Conservation (phyloP, 73 alveolate species). For the Tetrahymena borealis region DNA sequence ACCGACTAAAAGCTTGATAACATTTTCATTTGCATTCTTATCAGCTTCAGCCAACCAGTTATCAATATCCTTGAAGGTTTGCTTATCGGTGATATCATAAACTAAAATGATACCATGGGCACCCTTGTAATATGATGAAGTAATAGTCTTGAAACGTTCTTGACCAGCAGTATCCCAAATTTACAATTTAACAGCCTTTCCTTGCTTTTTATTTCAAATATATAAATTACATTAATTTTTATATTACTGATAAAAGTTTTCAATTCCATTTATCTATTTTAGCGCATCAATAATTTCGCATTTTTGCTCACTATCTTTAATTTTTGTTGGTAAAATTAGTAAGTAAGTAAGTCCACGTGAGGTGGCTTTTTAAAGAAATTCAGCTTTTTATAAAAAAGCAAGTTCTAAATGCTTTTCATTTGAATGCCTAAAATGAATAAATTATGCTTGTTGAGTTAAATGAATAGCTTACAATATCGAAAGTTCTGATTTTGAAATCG, state of each 20-base stretch:
- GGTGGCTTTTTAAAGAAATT: neutral
- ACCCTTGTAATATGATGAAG: slow-evolving; percentile 72
- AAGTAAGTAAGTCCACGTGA: neutral
- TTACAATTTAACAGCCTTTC: slow-evolving; percentile 45
- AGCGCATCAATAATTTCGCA: neutral
- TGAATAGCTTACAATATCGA: slow-evolving; percentile 41
- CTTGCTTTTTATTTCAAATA: slow-evolving; percentile 5
- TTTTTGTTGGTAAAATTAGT: neutral
- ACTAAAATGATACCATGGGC: slow-evolving; percentile 75
- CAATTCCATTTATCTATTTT: neutral
- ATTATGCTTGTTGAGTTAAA: no score
- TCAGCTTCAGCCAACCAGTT: slow-evolving; percentile 61
- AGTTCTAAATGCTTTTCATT: neutral
- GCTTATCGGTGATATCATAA: slow-evolving; percentile 57
- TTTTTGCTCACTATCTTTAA: neutral
- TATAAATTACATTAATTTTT: neutral
- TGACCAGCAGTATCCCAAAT: slow-evolving; percentile 62
- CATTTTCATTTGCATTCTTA: slow-evolving; percentile 47
- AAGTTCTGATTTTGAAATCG: slow-evolving; percentile 52
- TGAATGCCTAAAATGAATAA: neutral
- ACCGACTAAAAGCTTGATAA: slow-evolving; percentile 59
- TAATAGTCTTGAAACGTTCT: slow-evolving; percentile 65
- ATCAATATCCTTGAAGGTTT: slow-evolving; percentile 64
- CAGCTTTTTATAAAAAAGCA: neutral
- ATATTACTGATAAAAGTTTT: neutral